Base-by-base conservation (phyloP, 345 rosid genomes). In the Orychophragmus violaceus region DNA sequence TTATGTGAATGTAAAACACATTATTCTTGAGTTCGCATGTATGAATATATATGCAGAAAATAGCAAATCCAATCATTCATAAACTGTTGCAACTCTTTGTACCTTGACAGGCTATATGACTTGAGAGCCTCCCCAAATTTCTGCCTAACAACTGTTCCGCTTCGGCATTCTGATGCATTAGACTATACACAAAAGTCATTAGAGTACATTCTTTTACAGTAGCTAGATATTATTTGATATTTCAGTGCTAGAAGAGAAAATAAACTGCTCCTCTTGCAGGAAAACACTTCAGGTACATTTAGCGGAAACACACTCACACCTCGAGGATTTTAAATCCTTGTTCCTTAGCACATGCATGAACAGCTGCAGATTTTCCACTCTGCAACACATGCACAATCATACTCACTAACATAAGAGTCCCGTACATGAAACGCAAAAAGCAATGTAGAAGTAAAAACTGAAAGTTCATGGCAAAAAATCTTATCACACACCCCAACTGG, bases 321-420 rank as follows among this genome's bases (percentile, higher is more conserved):
- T 94, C 99, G 37, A 90, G 77, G 66, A 94, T 78, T 85, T 85
- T 81, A 56, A 83, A 94, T 36, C 93, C 95, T 66, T 88, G 89
- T 74, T 90, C 99, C 78, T 80, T 84, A 2, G 97, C 97, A 73
- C 99, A 94, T 66, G 99, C 96, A 50, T 80, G 82, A 59, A 94
- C 69, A 65, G 95, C 95, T 19, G 97, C 91, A 67, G 97, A 88
- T 72, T 94, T 94, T 77, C 99, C 97, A 79, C 99, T 82, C 97
- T 94, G 91, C 76, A 80, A 69, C 65, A 71, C 53, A 71, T 9
- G 13, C 36, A 65, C 62, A 64, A 55, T 8, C 35, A 56, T 30
- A 52, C 32, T 39, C 50, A 59, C 17, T 54, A 56, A 63, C 62
- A 69, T 69, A 18, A 62, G 61, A 30, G 33, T 39, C 12, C 11